Percentiles rank a stretch among this genome's conserved stretches.
These are phyloP conservation scores for Trichoderma asperelloides DNA, from an alignment of 495 filamentous ascomycete genomes.

Conservation along the genomic window DNA sequence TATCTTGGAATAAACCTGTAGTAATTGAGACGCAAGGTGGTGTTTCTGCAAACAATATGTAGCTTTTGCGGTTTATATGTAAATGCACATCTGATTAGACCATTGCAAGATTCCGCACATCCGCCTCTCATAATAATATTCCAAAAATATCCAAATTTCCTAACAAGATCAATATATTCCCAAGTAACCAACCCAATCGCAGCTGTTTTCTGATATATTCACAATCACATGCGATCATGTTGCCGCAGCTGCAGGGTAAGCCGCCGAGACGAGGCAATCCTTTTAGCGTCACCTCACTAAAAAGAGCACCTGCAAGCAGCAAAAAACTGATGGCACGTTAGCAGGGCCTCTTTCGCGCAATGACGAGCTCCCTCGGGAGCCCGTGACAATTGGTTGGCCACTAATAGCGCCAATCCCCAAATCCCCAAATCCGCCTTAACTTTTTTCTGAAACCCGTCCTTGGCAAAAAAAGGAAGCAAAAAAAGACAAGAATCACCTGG, in stretches of 20 bases:
- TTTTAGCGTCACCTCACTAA: neutral
- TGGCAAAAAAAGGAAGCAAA: neutral
- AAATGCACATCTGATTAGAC: too few relatives aligned
- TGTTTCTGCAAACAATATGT: too few relatives aligned
- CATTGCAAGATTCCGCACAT: too few relatives aligned
- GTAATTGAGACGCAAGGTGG: too few relatives aligned
- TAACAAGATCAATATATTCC: too few relatives aligned
- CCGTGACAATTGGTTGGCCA: constrained; percentile 4
- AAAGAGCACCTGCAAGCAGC: neutral
- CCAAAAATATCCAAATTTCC: too few relatives aligned
- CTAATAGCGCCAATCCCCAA: neutral
- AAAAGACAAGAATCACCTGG: too few relatives aligned
- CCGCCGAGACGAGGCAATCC: neutral
- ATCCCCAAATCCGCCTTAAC: neutral
- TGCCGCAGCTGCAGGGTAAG: neutral
- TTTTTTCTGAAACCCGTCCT: neutral
- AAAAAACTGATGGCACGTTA: neutral
- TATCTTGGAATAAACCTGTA: too few relatives aligned
- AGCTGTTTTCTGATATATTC: too few relatives aligned
- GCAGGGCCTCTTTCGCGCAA: neutral
- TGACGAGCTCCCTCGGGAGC: neutral
- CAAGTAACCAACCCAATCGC: too few relatives aligned
- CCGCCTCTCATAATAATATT: too few relatives aligned
- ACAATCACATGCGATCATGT: neutral
- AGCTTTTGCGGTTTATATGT: too few relatives aligned